These are phyloP conservation scores for Quercus mongolica DNA, from an alignment of 306 rosid genomes.

Conservation along the genomic window DNA sequence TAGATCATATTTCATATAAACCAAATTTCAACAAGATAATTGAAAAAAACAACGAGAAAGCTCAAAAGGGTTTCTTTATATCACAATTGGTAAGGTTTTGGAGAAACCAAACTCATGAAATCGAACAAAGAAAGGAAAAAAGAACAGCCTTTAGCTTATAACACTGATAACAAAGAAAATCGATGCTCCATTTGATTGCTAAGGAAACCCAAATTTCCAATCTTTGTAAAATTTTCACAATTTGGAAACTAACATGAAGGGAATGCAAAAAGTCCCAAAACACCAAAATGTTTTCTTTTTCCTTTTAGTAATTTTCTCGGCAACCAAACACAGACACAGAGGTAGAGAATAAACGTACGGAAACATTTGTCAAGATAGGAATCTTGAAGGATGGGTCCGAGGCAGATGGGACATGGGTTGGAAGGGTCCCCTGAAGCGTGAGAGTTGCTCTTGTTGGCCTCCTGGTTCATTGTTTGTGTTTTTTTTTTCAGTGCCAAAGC, in stretches of 20 bases:
- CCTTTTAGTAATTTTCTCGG: background rate
- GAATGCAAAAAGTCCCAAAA: background rate
- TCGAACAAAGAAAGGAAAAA: too few species aligned
- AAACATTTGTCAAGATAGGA: slow-evolving; percentile 77
- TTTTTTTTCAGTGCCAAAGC: background rate
- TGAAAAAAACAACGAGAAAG: background rate
- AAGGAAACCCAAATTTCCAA: background rate
- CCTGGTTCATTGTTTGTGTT: slow-evolving; percentile 5
- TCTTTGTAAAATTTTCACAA: background rate
- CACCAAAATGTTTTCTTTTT: background rate
- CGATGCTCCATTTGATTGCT: background rate
- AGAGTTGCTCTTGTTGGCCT: background rate
- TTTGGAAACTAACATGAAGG: background rate
- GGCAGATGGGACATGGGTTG: slow-evolving; percentile 74
- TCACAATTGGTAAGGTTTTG: background rate
- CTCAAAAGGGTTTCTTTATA: background rate
- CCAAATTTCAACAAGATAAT: background rate
- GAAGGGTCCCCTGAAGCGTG: slow-evolving; percentile 23
- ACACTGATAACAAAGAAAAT: background rate
- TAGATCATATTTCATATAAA: background rate
- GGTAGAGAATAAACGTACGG: slow-evolving; percentile 38
- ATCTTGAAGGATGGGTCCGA: slow-evolving; percentile 47
- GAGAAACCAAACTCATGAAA: slow-evolving; percentile 1
- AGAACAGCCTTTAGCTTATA: background rate
- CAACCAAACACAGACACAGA: background rate